A percentile compares a stretch with the other conserved stretches of the same genome.
Conservation (phyloP, 768 basidiomycete genomes). For the Chlorophyllum brunneum region DNA sequence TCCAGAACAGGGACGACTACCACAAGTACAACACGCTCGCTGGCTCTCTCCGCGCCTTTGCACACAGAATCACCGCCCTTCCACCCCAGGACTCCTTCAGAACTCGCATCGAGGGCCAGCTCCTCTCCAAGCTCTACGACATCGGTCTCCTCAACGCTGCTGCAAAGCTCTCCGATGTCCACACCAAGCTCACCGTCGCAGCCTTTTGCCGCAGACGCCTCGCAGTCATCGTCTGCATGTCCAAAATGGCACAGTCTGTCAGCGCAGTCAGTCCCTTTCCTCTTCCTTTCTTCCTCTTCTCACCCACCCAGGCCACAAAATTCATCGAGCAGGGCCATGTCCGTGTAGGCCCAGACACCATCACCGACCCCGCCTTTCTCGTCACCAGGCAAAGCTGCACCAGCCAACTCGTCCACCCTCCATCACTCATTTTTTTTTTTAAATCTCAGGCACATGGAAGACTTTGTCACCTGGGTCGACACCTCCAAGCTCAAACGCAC, state of each 20-base stretch:
- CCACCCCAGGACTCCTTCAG: conserved; percentile 90
- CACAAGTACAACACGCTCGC: conserved; percentile 97
- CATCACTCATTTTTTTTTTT: conserved; percentile 4
- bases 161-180: conserved; percentile 90
- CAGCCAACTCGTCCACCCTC: conserved; percentile 2
- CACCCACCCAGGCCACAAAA: conserved; percentile 70
- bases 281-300: conserved; percentile 4
- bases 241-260: conserved; percentile 95
- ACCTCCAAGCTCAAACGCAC: conserved; percentile 95
- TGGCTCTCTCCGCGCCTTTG: conserved; percentile 79
- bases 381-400: conserved; percentile 62
- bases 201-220: conserved; percentile 90
- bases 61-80: conserved; percentile 83
- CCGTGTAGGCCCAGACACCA: conserved; percentile 92
- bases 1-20: conserved; percentile 93
- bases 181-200: conserved; percentile 94
- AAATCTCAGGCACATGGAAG: conserved; percentile 90
- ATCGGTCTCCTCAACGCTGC: conserved; percentile 87
- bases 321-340: conserved; percentile 99
- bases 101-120: conserved; percentile 74
- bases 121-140: conserved; percentile 95
- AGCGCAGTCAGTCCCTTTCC: conserved; percentile 64
- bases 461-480: conserved; percentile 99
- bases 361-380: conserved; percentile 94
- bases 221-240: conserved; percentile 87